Evolutionary conservation across 2,329 filamentous ascomycete species (phyloP), one percentile per base, ranked within the genome.

Genomic region (Paramyrothecium sp.): DNA sequence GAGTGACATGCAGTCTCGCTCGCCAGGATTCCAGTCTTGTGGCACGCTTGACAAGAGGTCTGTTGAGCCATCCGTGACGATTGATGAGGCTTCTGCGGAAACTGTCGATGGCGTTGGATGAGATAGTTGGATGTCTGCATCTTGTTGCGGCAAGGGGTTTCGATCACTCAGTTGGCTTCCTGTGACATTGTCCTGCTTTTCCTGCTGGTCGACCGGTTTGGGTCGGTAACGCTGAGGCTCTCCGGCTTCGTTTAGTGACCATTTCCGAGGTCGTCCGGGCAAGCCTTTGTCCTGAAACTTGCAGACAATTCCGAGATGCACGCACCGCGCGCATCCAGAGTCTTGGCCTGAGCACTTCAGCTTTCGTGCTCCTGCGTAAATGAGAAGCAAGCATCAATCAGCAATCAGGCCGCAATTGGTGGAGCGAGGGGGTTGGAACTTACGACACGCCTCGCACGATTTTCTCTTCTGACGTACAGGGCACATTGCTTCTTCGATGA

Each of bases 361-460:
- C 60, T 69, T 69, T 21, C 67, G 61, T 3, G 61, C 51, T 23
- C 67, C 67, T 56, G 26, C n/a, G 19, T 10, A 22, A 7, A 7
- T 10, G 47, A 20, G 41, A 4, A 17, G 13, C 4, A 5, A 17
- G 5, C 16, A 20, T 46, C 13, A 41, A 12, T 20, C 17, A 20
- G 19, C 13, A 46, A 4, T 7, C 13, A 16, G 41, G 19, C 19
- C 4, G 7, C 16, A 7, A 16, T 46, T n/a, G 26, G 26, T 49
- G 26, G 51, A 54, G n/a, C 21, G 44, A 66, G 22, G 26, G n/a
- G 26, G n/a, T n/a, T 30, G 26, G 2, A 50, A 52, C 65, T 61
- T 60, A 69, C 66, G 63, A 56, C 66, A 69, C 13, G 66, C 59
- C 59, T 69, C 64, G 44, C 66, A 69, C 30, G 67, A 69, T 46